Base-by-base conservation (phyloP, 2,329 filamentous ascomycete genomes). In the Zasmidium cellare region DNA sequence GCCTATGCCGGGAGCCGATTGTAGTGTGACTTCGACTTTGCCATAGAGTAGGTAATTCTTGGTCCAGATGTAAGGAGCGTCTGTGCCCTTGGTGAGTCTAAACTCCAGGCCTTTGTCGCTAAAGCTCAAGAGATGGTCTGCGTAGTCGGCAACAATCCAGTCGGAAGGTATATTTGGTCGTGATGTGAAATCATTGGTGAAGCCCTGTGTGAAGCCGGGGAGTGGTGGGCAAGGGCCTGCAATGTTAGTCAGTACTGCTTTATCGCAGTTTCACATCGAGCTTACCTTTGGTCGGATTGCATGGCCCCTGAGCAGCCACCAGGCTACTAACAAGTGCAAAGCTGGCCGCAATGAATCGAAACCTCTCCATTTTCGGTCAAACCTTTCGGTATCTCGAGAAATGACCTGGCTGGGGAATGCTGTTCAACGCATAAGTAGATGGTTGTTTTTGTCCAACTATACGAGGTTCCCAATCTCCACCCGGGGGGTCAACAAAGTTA, bases 41-140 rank as follows among this genome's bases (percentile, higher is more conserved):
- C 57, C 65, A 67, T 52, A 80, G 72, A 46, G 77, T 77, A 22
- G 82, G 82, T 7, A 60, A 31, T 53, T 53, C 7, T 56, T 56
- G 0, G 58, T 60, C 58, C 58, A 60, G 2, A 60, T 56, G 18
- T 60, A 53, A 18, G 19, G 45, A 6, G 45, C 45, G 45, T 47
- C 35, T 5, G 35, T 41, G 23, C 51, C 53, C 14, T 49, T 20
- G 7, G 45, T 25, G 5, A 55, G 25, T n/a, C 53, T 18, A 20
- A 55, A 55, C 16, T 55, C 53, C 3, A 55, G 53, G 20, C 53
- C 53, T 11, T 50, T 55, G 28, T 35, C 24, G 45, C 19, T 25
- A 35, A 53, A 55, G 46, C 16, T n/a, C n/a, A 55, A 28, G 22
- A 48, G 44, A 19, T 48, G 53, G 18, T 49, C 53, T 18, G 53